These are phyloP conservation scores for Naganishia onofrii DNA, from an alignment of 768 basidiomycete species.

Conservation along the genomic window DNA sequence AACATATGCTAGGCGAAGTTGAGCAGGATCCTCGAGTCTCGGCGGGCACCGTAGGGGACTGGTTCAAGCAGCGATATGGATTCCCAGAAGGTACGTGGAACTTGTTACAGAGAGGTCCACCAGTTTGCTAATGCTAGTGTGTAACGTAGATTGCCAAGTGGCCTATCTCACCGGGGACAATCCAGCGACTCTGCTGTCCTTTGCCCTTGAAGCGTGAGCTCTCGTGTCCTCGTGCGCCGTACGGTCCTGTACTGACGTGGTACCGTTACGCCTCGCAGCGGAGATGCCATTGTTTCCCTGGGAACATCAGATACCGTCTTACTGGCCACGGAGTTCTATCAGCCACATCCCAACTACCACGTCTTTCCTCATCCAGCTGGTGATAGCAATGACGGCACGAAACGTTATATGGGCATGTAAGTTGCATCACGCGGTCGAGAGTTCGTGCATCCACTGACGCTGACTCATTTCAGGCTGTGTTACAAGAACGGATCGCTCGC, in stretches of 20 bases:
- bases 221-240: no score
- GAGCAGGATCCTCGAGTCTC: constrained; percentile 63
- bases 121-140: no score
- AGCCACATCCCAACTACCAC: constrained; percentile 49
- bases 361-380: constrained; percentile 55
- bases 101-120: no score
- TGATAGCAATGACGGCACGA: constrained; percentile 49
- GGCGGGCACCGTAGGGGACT: constrained; percentile 63
- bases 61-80: constrained; percentile 74
- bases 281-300: constrained; percentile 77
- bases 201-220: constrained; percentile 44
- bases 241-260: neutral
- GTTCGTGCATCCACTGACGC: neutral
- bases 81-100: constrained; percentile 62
- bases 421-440: constrained; percentile 4
- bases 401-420: constrained; percentile 68
- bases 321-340: constrained; percentile 62
- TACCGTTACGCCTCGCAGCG: neutral
- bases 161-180: constrained; percentile 89
- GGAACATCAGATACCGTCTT: constrained; percentile 86
- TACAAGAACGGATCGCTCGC: constrained; percentile 64
- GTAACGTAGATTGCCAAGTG: constrained; percentile 64
- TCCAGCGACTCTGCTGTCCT: constrained; percentile 70
- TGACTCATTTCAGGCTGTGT: constrained; percentile 10
- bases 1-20: constrained; percentile 72